These are phyloP conservation scores for Rickenella mellea DNA, from an alignment of 768 basidiomycete species.

Conservation along the genomic window DNA sequence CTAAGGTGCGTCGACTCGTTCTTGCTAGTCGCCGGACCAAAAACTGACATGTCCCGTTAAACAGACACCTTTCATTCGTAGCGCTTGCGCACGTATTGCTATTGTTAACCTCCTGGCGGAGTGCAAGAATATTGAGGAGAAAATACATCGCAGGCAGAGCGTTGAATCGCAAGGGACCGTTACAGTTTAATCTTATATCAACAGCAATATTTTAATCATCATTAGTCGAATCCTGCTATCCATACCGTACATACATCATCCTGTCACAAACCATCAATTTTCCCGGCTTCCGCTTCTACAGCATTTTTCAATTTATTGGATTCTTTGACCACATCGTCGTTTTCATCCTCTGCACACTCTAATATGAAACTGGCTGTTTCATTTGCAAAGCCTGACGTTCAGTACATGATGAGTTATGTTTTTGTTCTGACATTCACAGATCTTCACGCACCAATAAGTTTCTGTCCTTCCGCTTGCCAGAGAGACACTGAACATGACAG, in stretches of 20 bases:
- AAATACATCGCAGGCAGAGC: constrained; percentile 9
- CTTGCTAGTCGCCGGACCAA: not conserved
- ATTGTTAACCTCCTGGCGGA: constrained; percentile 57
- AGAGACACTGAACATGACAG: constrained; percentile 58
- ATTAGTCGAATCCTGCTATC: not conserved
- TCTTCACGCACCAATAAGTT: constrained; percentile 53
- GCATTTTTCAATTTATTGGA: constrained; percentile 59
- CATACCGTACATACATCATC: not conserved
- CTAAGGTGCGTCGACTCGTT: constrained; percentile 37
- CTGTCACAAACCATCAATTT: constrained; percentile 25
- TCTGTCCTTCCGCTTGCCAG: constrained; percentile 71
- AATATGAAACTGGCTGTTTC: constrained; percentile 83
- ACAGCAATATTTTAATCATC: not conserved
- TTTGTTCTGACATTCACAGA: not conserved
- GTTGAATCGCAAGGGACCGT: not conserved
- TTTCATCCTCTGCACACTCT: constrained; percentile 83
- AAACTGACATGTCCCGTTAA: constrained; percentile 2
- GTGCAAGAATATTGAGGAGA: constrained; percentile 58
- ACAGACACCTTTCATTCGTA: constrained; percentile 57
- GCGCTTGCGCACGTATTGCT: constrained; percentile 59
- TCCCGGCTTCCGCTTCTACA: constrained; percentile 65
- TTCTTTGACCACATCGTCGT: constrained; percentile 69
- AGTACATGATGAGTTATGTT: not conserved
- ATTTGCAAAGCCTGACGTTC: constrained; percentile 51
- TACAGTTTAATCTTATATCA: not conserved